Base-by-base conservation (phyloP, 2,329 filamentous ascomycete genomes). In the Verticillium nubilum region DNA sequence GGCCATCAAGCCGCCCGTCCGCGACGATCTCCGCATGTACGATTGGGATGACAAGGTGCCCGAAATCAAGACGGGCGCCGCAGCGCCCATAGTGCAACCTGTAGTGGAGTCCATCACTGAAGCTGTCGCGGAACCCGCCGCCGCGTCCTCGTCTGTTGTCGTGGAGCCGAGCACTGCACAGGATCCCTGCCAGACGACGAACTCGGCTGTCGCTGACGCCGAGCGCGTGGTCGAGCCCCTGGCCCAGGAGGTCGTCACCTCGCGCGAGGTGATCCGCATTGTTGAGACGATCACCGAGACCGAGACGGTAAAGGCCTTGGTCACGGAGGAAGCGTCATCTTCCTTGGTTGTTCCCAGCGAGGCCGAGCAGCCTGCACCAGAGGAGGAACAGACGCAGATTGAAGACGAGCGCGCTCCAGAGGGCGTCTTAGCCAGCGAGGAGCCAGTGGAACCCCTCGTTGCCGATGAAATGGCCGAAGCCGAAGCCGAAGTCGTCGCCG, bases 211-310 rank as follows among this genome's bases (percentile, higher is more conserved):
- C 3, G n/a, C 15, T 7, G 56, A 33, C n/a, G 17, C 26, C 31
- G 9, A 17, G 26, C 17, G 27, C 27, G 50, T 9, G 15, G 33
- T 54, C 17, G 57, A 56, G 52, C 15, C 27, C 33, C 3, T 29
- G 6, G 60, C 67, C 2, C 65, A 64, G 2, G 65, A 71, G 56
- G 68, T 65, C 1, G 65, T 70, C 17, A 67, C 65, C 19, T 64
- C 69, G 54, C 69, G 66, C 47, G 71, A 67, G 54, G 62, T 70
- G 0, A 67, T 76, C 12, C 68, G 67, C 2, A 64, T 76, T 5
- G 66, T 76, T 10, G 70, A 76, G 62, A 74, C 69, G 1, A 65
- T 72, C n/a, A 72, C 70, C 1, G 61, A 71, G 64, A 64, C 68
- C 2, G 54, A 60, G 50, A 63, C 62, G 3, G 58, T 61, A 56